These are phyloP conservation scores for Mortierella claussenii DNA, from an alignment of 192 early-diverging fungal genomes.

Conservation along the genomic window DNA sequence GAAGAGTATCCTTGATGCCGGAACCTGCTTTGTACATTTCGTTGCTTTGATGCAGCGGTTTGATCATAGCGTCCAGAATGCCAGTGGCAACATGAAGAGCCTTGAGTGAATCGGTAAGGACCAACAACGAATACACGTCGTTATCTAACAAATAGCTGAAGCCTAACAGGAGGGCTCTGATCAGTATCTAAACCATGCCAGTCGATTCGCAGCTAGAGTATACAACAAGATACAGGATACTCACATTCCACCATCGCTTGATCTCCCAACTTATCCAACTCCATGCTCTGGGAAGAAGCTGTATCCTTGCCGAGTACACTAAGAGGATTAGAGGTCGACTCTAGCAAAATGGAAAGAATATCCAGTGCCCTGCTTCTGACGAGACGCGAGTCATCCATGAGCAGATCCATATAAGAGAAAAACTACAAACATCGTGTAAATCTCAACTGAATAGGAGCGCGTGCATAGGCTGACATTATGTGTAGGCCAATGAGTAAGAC, in stretches of 20 bases:
- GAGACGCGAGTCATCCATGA: slow-evolving; percentile 45
- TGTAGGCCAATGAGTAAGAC: background rate
- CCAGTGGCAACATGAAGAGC: slow-evolving; percentile 45
- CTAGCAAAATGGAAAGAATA: slow-evolving; percentile 54
- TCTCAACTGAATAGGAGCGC: background rate
- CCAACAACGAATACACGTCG: slow-evolving; percentile 19
- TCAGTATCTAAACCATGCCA: too few species aligned
- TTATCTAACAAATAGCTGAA: slow-evolving; percentile 31
- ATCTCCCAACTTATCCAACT: slow-evolving; percentile 31
- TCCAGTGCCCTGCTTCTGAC: slow-evolving; percentile 57
- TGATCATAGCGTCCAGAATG: slow-evolving; percentile 43
- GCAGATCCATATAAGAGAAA: slow-evolving; percentile 46
- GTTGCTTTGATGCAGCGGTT: slow-evolving; percentile 10
- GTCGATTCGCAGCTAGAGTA: too few species aligned
- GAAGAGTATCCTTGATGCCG: slow-evolving; percentile 26
- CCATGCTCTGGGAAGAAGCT: slow-evolving; percentile 11
- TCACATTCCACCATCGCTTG: slow-evolving; percentile 33
- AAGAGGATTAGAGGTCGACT: slow-evolving; percentile 53
- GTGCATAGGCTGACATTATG: too few species aligned
- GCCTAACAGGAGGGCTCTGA: too few species aligned
- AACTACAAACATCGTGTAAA: slow-evolving; percentile 13
- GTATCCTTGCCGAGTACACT: slow-evolving; percentile 22
- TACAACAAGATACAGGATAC: background rate
- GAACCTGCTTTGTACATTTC: slow-evolving; percentile 29
- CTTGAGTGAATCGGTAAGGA: slow-evolving; percentile 32